Conservation (phyloP, 805 yeast genomes). For the Kurtzmaniella fragi region DNA sequence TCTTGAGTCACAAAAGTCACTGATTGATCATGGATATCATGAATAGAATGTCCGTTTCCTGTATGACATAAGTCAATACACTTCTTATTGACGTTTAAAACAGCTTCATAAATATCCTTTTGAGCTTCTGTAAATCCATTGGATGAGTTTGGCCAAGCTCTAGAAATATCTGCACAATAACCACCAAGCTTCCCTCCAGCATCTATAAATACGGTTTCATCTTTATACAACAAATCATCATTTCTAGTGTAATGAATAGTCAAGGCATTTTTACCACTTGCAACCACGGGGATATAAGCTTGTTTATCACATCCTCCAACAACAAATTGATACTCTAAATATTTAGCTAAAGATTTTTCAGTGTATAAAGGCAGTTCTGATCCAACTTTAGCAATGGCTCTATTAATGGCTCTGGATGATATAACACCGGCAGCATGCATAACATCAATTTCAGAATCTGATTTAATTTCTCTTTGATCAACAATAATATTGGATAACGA, state of each 20-base stretch:
- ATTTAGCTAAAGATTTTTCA: slow-evolving; percentile 78
- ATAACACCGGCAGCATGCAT: slow-evolving; percentile 82
- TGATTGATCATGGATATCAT: slow-evolving; percentile 72
- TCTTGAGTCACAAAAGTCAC: slow-evolving; percentile 56
- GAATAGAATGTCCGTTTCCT: slow-evolving; percentile 47
- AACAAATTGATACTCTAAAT: slow-evolving; percentile 74
- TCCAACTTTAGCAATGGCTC: slow-evolving; percentile 63
- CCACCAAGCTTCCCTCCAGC: slow-evolving; percentile 95
- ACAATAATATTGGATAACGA: slow-evolving; percentile 42
- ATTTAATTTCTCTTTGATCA: slow-evolving; percentile 62
- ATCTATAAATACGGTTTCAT: slow-evolving; percentile 86
- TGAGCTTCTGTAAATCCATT: slow-evolving; percentile 69
- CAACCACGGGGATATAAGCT: slow-evolving; percentile 95
- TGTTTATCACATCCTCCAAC: slow-evolving; percentile 84
- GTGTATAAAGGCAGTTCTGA: slow-evolving; percentile 44
- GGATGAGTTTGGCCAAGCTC: slow-evolving; percentile 92
- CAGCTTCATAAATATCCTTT: slow-evolving; percentile 82
- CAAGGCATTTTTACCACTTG: slow-evolving; percentile 85
- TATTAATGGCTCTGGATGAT: slow-evolving; percentile 78
- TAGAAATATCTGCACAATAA: slow-evolving; percentile 90
- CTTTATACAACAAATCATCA: slow-evolving; percentile 71
- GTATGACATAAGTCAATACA: slow-evolving; percentile 71
- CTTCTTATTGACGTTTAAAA: slow-evolving; percentile 71
- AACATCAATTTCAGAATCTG: slow-evolving; percentile 66
- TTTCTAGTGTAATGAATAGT: slow-evolving; percentile 93